Base-by-base conservation (phyloP, 305 asterid genomes). In the Vinca major region DNA sequence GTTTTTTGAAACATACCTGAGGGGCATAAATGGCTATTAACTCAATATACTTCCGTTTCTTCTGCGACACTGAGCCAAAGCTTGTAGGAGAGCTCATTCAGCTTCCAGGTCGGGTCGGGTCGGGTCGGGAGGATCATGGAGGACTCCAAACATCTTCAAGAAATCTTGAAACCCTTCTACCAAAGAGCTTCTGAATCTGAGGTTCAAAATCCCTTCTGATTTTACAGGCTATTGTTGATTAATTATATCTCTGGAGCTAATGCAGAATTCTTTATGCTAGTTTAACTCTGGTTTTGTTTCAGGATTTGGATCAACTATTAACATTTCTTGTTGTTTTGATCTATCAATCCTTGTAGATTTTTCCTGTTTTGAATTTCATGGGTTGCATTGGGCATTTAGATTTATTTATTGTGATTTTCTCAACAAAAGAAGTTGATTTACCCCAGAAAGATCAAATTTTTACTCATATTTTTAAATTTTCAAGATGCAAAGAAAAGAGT, bases 181-280 rank as follows among this genome's bases (percentile, higher is more conserved):
- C 85, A 80, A 62, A 85, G 97, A 86, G 97, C 98, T 71, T 73
- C 85, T 7, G 95, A 92, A 70, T 96, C 96, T 51, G 96, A 92
- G 98, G 98, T 1, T 26, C 1, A 26, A 26, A 26, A 63, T 21
- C n/a, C 40, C 72, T 39, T 8, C 5, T 17, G 56, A 26, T 44
- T 49, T 50, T 21, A 26, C 53, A 60, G 12, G 0, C 11, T 7
- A 4, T n/a, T 48, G 9, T 65, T 48, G 36, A 48, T 17, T 6
- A 17, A 13, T 55, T 41, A 47, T n/a, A n/a, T 26, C 1, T 26
- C 33, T 26, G 33, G 33, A 26, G 33, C 33, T 26, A 26, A 26
- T 26, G 33, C 33, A 26, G 33, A 26, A 26, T 26, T 26, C 33
- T 26, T 26, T 26, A 26, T 26, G 33, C 33, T 26, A 26, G 33